Percentiles rank a stretch among this genome's conserved stretches.
Evolutionary conservation across 306 rosid genomes (phyloP).

Genomic region (Prunus fruticosa): DNA sequence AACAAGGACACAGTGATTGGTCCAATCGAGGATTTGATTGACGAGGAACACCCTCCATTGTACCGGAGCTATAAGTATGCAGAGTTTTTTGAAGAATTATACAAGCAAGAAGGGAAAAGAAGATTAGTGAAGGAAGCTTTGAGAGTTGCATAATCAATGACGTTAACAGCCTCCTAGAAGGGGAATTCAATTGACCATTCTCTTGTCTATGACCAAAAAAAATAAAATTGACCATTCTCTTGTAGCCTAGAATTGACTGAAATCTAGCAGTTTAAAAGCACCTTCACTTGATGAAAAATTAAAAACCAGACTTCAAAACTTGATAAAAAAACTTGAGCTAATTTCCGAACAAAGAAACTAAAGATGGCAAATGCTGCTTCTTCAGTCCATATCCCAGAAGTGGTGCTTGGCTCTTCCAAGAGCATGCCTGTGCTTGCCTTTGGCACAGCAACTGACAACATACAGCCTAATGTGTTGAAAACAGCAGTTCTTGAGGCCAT

Average conservation of each 20-base stretch:
- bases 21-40: too few relatives aligned
- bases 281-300: neutral
- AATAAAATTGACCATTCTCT: too few relatives aligned
- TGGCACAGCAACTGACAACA: neutral
- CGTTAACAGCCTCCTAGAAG: neutral
- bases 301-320: neutral
- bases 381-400: slow-evolving; percentile 6
- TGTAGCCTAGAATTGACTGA: neutral
- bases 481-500: slow-evolving; percentile 21
- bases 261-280: neutral
- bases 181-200: too few relatives aligned
- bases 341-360: too few relatives aligned
- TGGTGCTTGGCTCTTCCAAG: neutral
- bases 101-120: too few relatives aligned
- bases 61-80: too few relatives aligned
- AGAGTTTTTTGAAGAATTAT: too few relatives aligned
- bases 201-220: too few relatives aligned
- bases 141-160: neutral
- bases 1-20: too few relatives aligned
- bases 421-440: neutral
- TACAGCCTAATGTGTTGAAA: neutral
- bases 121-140: too few relatives aligned
- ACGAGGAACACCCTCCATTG: too few relatives aligned
- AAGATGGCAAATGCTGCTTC: neutral
- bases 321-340: neutral